A percentile compares a stretch with the other conserved stretches of the same genome.
Conservation (phyloP, 2,329 filamentous ascomycete species). For the Xylariaceae sp. region DNA sequence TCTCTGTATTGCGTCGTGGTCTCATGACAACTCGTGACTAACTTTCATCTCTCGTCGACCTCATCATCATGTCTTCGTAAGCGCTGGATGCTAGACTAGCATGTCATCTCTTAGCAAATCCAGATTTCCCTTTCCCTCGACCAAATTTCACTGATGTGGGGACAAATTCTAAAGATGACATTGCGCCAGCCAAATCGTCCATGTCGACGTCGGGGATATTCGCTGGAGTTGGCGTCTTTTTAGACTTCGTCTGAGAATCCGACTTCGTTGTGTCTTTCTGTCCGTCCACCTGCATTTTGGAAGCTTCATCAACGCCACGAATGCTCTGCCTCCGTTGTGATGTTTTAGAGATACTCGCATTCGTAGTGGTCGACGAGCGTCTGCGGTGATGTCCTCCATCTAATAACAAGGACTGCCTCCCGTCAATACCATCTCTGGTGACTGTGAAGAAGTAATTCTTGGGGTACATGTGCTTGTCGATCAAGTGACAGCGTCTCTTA, state of each 20-base stretch:
- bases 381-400: conserved; percentile 48
- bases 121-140: conserved; percentile 48
- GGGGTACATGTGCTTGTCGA: conserved; percentile 92
- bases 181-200: conserved; percentile 60
- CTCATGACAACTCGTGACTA: no score
- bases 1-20: conserved; percentile 7
- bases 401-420: conserved; percentile 71
- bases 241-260: conserved; percentile 11
- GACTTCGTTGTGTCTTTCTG: conserved; percentile 3
- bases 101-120: conserved; percentile 46
- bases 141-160: conserved; percentile 66
- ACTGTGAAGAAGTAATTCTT: conserved; percentile 84
- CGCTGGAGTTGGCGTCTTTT: conserved; percentile 20
- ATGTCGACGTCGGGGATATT: conserved; percentile 53
- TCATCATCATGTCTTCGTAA: no score
- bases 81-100: background rate
- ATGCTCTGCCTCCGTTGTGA: conserved; percentile 29
- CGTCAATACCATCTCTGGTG: conserved; percentile 85
- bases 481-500: conserved; percentile 82
- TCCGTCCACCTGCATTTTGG: conserved; percentile 13
- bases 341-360: conserved; percentile 23
- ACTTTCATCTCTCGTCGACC: background rate
- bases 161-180: conserved; percentile 70
- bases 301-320: conserved; percentile 15
- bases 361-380: conserved; percentile 41